A percentile compares a stretch with the other conserved stretches of the same genome.
Conservation (phyloP, 1,139 yeast genomes). For the Kodamaea alishanica region DNA sequence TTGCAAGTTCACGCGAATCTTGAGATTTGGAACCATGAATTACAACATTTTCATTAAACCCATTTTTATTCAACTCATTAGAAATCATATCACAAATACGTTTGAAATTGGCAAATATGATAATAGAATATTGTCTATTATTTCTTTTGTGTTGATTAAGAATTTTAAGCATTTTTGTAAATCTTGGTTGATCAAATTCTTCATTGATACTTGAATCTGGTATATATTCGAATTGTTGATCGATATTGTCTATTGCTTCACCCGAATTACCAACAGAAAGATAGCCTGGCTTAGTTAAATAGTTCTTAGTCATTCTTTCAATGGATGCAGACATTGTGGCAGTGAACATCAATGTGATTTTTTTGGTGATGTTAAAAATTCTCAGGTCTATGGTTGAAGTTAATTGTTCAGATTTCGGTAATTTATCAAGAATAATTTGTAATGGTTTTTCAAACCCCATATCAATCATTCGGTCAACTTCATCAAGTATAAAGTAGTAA, state of each 20-base stretch:
- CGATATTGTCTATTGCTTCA: slow-evolving; percentile 63
- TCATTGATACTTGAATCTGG: slow-evolving; percentile 12
- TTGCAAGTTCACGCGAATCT: slow-evolving; percentile 79
- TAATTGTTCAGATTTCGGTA: slow-evolving; percentile 35
- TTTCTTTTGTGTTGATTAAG: slow-evolving; percentile 19
- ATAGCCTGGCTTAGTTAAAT: slow-evolving; percentile 58
- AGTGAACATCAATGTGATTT: slow-evolving; percentile 79
- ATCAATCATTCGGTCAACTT: slow-evolving; percentile 93
- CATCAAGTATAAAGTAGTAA: slow-evolving; percentile 75
- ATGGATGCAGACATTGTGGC: slow-evolving; percentile 85
- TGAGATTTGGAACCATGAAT: slow-evolving; percentile 89
- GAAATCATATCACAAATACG: slow-evolving; percentile 67
- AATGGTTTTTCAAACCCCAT: slow-evolving; percentile 89
- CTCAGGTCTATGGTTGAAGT: slow-evolving; percentile 20
- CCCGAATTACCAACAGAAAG: slow-evolving; percentile 65
- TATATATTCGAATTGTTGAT: slow-evolving; percentile 59
- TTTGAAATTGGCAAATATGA: slow-evolving; percentile 78
- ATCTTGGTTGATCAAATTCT: slow-evolving; percentile 21
- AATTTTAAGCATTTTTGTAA: slow-evolving; percentile 23
- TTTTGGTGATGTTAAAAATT: slow-evolving; percentile 27
- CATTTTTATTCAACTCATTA: slow-evolving; percentile 42
- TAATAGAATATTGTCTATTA: slow-evolving; percentile 46
- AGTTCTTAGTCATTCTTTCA: slow-evolving; percentile 60
- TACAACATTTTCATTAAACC: slow-evolving; percentile 48
- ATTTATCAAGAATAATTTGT: slow-evolving; percentile 48